Percentiles rank a stretch among this genome's conserved stretches.
Conservation (phyloP, 371 early-diverging fungal genomes). For the Mortierella sp. region DNA sequence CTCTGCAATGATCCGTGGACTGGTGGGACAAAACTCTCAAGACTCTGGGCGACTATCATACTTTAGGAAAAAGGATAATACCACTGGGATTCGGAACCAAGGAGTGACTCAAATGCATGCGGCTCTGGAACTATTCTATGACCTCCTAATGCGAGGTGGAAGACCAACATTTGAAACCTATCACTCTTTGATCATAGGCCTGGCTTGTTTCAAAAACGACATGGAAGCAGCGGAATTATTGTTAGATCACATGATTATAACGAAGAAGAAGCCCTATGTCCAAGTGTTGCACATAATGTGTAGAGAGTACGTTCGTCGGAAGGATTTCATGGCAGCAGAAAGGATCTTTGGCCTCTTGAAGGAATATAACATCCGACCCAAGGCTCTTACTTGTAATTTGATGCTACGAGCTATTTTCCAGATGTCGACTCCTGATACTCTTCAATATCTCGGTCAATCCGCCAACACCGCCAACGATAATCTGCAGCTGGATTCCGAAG, state of each 20-base stretch:
- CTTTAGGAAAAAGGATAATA: constrained; percentile 6
- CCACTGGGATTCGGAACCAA: constrained; percentile 23
- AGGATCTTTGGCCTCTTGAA: constrained; percentile 40
- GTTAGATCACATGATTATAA: constrained; percentile 48
- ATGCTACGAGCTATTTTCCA: constrained; percentile 40
- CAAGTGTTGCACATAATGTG: constrained; percentile 52
- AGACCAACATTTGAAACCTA: constrained; percentile 48
- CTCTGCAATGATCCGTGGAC: constrained; percentile 45
- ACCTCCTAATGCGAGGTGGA: constrained; percentile 33
- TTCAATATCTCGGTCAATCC: constrained; percentile 10
- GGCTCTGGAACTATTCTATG: constrained; percentile 49
- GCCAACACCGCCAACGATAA: neutral
- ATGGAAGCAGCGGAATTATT: constrained; percentile 53
- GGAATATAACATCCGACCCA: constrained; percentile 34
- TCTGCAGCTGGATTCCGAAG: neutral
- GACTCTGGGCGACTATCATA: constrained; percentile 1
- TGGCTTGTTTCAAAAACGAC: constrained; percentile 49
- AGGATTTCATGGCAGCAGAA: constrained; percentile 23
- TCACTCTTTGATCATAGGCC: constrained; percentile 39
- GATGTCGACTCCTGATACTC: constrained; percentile 26
- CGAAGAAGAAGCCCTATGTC: constrained; percentile 42
- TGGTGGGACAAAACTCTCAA: constrained; percentile 31
- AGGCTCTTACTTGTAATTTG: constrained; percentile 38
- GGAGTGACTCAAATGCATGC: constrained; percentile 40
- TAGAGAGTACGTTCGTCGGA: constrained; percentile 39